Evolutionary conservation across 192 early-diverging fungal species (phyloP).

Genomic region (Gryganskiella cystojenkinii): DNA sequence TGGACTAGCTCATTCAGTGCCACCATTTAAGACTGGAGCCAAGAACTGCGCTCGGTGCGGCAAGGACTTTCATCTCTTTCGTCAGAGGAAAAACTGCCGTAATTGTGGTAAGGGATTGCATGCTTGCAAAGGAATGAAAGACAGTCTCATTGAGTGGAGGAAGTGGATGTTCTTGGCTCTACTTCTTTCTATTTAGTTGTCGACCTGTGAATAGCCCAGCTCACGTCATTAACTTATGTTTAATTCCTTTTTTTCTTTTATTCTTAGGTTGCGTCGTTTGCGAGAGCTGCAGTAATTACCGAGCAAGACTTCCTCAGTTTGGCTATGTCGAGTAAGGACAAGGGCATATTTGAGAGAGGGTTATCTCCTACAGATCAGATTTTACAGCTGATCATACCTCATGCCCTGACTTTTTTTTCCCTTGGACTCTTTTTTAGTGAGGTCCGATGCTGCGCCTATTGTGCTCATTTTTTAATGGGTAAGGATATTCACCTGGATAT

Average conservation of each 20-base stretch:
- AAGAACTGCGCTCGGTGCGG: conserved; percentile 49
- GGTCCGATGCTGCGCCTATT: conserved; percentile 46
- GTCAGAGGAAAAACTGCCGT: conserved; percentile 45
- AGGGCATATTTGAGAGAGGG: no score
- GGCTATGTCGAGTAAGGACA: conserved; percentile 45
- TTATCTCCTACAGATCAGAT: no score
- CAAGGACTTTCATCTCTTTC: conserved; percentile 53
- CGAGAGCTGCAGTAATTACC: conserved; percentile 40
- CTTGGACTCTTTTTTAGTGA: conserved; percentile 15
- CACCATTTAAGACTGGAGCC: conserved; percentile 29
- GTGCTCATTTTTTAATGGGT: conserved; percentile 45
- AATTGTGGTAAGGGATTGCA: conserved; percentile 58
- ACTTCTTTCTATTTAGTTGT: background rate
- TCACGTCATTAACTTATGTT: background rate
- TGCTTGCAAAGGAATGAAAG: background rate
- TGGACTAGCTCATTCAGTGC: conserved; percentile 44
- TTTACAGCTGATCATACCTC: no score
- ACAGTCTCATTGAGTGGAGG: background rate
- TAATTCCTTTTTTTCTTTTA: background rate
- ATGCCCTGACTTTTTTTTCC: no score
- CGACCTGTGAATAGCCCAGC: no score
- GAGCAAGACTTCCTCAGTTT: conserved; percentile 44
- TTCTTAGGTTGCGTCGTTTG: conserved; percentile 43
- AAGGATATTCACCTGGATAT: background rate
- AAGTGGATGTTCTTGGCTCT: background rate